phyloP scores from a whole-genome alignment of 345 rosid genomes.

The Corchorus capsularis region DNA sequence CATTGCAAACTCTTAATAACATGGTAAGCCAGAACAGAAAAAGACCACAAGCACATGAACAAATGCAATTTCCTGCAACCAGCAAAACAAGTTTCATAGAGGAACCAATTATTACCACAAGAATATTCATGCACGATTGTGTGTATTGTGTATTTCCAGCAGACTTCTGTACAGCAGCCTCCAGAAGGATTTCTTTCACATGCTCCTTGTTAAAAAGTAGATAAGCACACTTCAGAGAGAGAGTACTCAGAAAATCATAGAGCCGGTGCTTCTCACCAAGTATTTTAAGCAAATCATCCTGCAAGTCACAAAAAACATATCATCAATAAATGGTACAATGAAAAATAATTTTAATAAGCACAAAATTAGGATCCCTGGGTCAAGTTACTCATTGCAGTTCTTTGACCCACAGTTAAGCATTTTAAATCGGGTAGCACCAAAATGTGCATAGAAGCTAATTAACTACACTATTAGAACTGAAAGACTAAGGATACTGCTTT shows the following conservation, averaged over 20 bases:
- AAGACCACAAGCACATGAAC: neutral
- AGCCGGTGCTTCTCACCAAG: conserved; percentile 88
- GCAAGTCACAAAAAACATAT: conserved; percentile 34
- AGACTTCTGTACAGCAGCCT: conserved; percentile 62
- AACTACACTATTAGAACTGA: neutral
- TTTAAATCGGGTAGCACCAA: neutral
- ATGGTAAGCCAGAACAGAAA: neutral
- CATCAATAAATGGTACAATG: neutral
- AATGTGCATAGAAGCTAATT: neutral
- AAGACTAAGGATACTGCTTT: neutral
- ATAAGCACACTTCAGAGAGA: conserved; percentile 88
- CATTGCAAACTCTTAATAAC: neutral
- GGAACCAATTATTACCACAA: conserved; percentile 69
- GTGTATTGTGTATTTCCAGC: conserved; percentile 50
- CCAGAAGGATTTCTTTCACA: conserved; percentile 75
- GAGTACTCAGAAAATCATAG: conserved; percentile 77
- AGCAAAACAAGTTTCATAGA: conserved; percentile 14
- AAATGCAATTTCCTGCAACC: neutral
- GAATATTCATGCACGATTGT: conserved; percentile 79
- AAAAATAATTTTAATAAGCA: conserved; percentile 3
- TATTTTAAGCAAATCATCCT: conserved; percentile 90
- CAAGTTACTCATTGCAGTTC: neutral
- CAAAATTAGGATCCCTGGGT: neutral
- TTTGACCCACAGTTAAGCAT: no score
- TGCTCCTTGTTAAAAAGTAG: conserved; percentile 85